Conservation (phyloP, 306 rosid genomes). For the Cucumis cinereus region DNA sequence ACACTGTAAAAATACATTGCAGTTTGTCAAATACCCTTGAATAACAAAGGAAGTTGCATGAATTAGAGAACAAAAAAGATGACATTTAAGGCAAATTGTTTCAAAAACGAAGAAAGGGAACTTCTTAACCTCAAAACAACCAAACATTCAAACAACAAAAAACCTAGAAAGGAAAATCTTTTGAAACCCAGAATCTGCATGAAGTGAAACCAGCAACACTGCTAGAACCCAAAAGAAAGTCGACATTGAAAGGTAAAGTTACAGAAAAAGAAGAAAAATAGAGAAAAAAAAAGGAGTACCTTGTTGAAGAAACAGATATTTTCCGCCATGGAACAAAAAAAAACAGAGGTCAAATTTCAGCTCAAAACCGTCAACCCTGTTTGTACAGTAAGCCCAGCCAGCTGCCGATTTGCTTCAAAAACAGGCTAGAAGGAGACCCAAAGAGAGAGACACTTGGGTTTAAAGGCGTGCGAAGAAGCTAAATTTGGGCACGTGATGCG, state of each 20-base stretch:
- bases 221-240: slow-evolving; percentile 7
- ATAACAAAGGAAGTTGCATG: background rate
- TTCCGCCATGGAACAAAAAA: slow-evolving; percentile 43
- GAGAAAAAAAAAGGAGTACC: slow-evolving; percentile 27
- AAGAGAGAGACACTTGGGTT: background rate
- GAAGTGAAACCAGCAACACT: slow-evolving; percentile 11
- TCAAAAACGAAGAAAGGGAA: background rate
- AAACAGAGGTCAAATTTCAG: slow-evolving; percentile 7
- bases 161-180: background rate
- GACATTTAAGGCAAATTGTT: background rate
- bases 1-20: background rate
- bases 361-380: background rate
- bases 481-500: background rate
- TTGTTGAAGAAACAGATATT: slow-evolving; percentile 48
- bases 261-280: background rate
- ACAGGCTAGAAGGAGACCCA: background rate
- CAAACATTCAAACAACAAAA: background rate
- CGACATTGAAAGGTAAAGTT: background rate
- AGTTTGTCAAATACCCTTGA: background rate
- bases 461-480: background rate
- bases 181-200: background rate
- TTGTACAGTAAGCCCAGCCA: background rate
- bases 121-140: background rate
- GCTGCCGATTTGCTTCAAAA: background rate
- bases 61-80: background rate